Evolutionary conservation across 2,329 filamentous ascomycete species (phyloP).

Genomic region (Penicillium sp.): DNA sequence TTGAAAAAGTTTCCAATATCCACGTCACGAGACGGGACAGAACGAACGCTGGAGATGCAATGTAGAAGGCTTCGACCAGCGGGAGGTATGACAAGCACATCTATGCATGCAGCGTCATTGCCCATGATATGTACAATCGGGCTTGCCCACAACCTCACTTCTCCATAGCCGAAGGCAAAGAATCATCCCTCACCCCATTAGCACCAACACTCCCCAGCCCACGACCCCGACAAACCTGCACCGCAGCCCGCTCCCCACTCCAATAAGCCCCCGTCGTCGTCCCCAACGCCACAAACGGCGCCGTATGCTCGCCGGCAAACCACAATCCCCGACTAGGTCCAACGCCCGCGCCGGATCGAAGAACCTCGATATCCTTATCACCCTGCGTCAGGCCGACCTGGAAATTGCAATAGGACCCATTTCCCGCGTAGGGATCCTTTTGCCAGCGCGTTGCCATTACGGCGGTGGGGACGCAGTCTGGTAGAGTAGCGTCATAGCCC

Average conservation of each 20-base stretch:
- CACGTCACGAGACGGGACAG: too few relatives aligned
- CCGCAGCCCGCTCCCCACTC: conserved; percentile 79
- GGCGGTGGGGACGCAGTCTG: conserved; percentile 63
- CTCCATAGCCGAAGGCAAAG: conserved; percentile 32
- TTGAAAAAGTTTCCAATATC: too few relatives aligned
- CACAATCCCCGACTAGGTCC: conserved; percentile 66
- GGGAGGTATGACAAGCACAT: too few relatives aligned
- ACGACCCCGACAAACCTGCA: conserved; percentile 47
- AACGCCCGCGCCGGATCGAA: conserved; percentile 55
- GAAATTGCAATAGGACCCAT: conserved; percentile 84
- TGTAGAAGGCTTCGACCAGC: too few relatives aligned
- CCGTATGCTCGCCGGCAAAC: conserved; percentile 89
- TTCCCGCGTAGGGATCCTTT: conserved; percentile 74
- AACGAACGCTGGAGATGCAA: too few relatives aligned
- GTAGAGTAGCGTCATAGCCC: conserved; percentile 58
- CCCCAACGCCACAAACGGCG: conserved; percentile 84
- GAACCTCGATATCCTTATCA: conserved; percentile 68
- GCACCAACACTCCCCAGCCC: conserved; percentile 30
- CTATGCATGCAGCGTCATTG: neutral
- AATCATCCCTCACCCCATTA: conserved; percentile 32
- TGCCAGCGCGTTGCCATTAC: conserved; percentile 77
- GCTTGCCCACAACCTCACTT: neutral
- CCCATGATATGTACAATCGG: neutral
- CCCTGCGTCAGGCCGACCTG: conserved; percentile 71
- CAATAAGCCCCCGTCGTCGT: conserved; percentile 91